Evolutionary conservation across 306 rosid genomes (phyloP).

Genomic region (Trifolium dubium): DNA sequence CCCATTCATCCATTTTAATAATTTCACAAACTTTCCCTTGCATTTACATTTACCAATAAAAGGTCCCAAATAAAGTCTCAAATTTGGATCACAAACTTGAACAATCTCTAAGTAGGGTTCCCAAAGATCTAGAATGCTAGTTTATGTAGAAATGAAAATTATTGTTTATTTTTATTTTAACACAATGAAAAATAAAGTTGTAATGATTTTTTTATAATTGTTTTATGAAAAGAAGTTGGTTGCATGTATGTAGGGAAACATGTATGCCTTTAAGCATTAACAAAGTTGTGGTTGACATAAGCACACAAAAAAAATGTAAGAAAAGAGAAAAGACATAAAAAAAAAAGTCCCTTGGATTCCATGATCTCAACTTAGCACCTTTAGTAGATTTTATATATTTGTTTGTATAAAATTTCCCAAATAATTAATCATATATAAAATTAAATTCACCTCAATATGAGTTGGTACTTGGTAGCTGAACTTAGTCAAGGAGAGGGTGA

Average conservation of each 20-base stretch:
- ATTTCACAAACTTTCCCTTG: constrained; percentile 31
- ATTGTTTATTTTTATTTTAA: no score
- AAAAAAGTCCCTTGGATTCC: constrained; percentile 57
- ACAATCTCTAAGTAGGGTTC: constrained; percentile 37
- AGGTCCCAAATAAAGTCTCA: constrained; percentile 4
- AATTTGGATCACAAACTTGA: constrained; percentile 32
- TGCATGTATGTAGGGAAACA: constrained; percentile 50
- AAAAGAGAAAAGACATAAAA: constrained; percentile 13
- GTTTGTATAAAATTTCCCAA: background rate
- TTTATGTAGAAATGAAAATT: constrained; percentile 23
- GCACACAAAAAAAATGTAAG: background rate
- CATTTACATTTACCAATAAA: constrained; percentile 41
- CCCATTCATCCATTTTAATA: constrained; percentile 41
- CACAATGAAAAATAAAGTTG: constrained; percentile 20
- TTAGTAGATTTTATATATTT: constrained; percentile 9
- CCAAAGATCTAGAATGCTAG: constrained; percentile 19
- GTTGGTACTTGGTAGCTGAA: constrained; percentile 41
- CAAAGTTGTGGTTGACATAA: constrained; percentile 50
- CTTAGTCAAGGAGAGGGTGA: constrained; percentile 50
- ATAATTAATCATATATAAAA: background rate
- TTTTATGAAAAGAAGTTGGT: constrained; percentile 41
- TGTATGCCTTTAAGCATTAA: constrained; percentile 47
- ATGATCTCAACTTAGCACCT: constrained; percentile 15
- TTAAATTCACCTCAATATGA: constrained; percentile 8
- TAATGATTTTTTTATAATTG: constrained; percentile 27